Conservation (phyloP, 495 filamentous ascomycete species). For the Cetradonia linearis region DNA sequence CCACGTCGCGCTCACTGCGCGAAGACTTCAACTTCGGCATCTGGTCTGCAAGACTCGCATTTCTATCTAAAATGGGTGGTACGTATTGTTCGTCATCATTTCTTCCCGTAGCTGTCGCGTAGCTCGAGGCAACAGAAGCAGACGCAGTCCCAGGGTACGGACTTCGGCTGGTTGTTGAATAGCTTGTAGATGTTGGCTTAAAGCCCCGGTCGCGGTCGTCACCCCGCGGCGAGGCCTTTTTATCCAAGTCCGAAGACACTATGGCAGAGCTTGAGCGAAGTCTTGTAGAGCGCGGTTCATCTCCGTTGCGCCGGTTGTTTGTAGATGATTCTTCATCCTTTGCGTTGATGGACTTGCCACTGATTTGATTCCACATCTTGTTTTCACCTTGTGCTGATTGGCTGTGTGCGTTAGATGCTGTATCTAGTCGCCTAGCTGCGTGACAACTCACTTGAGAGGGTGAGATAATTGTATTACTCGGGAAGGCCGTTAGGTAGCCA, state of each 20-base stretch:
- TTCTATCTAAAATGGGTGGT: slow-evolving; percentile 18
- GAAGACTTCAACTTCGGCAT: slow-evolving; percentile 20
- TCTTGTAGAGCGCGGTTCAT: slow-evolving; percentile 17
- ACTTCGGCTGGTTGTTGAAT: slow-evolving; percentile 31
- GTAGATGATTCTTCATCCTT: slow-evolving; percentile 12
- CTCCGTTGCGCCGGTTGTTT: slow-evolving; percentile 20
- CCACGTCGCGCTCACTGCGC: slow-evolving; percentile 18
- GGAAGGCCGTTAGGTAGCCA: not conserved
- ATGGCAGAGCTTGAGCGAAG: slow-evolving; percentile 27
- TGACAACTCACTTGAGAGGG: slow-evolving; percentile 17
- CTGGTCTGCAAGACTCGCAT: slow-evolving; percentile 21
- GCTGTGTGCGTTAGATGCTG: slow-evolving; percentile 10
- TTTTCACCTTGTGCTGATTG: slow-evolving; percentile 19
- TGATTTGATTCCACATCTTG: slow-evolving; percentile 34
- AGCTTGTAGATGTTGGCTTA: slow-evolving; percentile 26
- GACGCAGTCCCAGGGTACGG: slow-evolving; percentile 36
- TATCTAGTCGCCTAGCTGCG: slow-evolving; percentile 12
- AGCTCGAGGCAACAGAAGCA: slow-evolving; percentile 43
- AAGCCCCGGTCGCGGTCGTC: slow-evolving; percentile 40
- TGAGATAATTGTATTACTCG: slow-evolving; percentile 1
- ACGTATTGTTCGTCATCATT: slow-evolving; percentile 26
- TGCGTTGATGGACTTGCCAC: slow-evolving; percentile 30
- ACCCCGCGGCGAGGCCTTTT: slow-evolving; percentile 41
- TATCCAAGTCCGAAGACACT: slow-evolving; percentile 32
- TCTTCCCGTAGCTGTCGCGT: slow-evolving; percentile 43